Conservation (phyloP, 2,329 filamentous ascomycete genomes). For the Hypocreales sp. region DNA sequence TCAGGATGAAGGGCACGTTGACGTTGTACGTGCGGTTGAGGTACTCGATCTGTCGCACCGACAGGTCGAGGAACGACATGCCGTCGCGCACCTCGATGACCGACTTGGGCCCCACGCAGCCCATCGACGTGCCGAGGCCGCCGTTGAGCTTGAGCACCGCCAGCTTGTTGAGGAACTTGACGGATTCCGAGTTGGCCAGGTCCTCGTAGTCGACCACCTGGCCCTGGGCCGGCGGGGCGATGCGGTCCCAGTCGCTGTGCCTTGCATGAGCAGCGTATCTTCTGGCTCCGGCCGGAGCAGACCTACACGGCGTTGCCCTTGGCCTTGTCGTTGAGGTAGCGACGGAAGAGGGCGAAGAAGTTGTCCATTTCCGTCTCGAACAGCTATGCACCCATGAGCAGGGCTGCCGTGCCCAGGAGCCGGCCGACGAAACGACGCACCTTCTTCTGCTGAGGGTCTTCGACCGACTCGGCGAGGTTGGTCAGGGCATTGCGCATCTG, state of each 20-base stretch:
- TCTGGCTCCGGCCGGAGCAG: not conserved
- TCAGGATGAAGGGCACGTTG: slow-evolving; percentile 95
- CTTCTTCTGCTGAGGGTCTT: slow-evolving; percentile 71
- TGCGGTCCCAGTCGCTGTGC: slow-evolving; percentile 83
- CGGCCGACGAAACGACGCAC: too few relatives aligned
- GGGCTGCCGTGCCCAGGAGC: too few relatives aligned
- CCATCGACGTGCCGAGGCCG: slow-evolving; percentile 98
- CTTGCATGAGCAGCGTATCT: slow-evolving; percentile 7
- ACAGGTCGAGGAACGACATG: slow-evolving; percentile 99
- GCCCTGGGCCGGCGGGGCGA: slow-evolving; percentile 78
- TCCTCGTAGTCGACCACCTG: slow-evolving; percentile 94
- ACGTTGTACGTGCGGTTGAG: slow-evolving; percentile 96
- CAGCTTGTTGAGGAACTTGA: slow-evolving; percentile 91
- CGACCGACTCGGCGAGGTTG: slow-evolving; percentile 76
- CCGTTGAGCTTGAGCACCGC: slow-evolving; percentile 98
- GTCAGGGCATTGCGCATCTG: slow-evolving; percentile 99
- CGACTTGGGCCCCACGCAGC: slow-evolving; percentile 96
- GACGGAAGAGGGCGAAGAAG: slow-evolving; percentile 97
- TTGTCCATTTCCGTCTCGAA: slow-evolving; percentile 99
- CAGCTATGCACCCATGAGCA: slow-evolving; percentile 47
- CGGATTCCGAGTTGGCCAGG: slow-evolving; percentile 76
- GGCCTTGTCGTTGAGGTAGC: slow-evolving; percentile 97
- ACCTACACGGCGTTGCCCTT: slow-evolving; percentile 81
- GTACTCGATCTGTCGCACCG: slow-evolving; percentile 96
- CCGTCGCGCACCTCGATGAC: slow-evolving; percentile 98